A percentile compares a stretch with the other conserved stretches of the same genome.
Evolutionary conservation across 1,284 basidiomycete genomes (phyloP).

Genomic region (Ganoderma multipileum): DNA sequence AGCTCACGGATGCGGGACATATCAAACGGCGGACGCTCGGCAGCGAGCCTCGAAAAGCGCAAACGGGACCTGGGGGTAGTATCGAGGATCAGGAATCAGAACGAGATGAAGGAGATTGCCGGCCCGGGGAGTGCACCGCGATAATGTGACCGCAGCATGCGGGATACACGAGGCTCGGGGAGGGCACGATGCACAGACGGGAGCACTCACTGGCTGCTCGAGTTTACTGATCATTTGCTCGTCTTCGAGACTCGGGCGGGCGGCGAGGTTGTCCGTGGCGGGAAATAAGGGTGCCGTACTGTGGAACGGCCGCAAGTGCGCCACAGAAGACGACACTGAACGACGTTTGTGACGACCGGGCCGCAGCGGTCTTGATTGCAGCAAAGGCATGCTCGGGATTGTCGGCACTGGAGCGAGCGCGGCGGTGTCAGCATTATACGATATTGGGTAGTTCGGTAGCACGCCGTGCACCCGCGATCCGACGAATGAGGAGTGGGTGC

Average conservation of each 20-base stretch:
- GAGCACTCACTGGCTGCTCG: neutral
- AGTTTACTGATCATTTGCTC: neutral
- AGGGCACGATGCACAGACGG: neutral
- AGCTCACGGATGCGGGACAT: neutral
- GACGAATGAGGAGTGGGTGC: neutral
- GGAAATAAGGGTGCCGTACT: neutral
- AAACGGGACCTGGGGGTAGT: neutral
- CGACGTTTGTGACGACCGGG: neutral
- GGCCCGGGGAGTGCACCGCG: neutral
- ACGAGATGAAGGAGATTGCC: neutral
- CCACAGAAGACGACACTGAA: neutral
- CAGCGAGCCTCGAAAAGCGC: neutral
- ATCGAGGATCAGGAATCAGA: neutral
- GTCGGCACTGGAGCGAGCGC: neutral
- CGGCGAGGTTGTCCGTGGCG: neutral
- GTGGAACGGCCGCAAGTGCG: neutral
- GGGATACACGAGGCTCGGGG: neutral
- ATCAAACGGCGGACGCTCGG: neutral
- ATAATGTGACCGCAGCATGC: constrained; percentile 1
- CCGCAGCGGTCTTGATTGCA: neutral
- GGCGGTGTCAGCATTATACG: neutral
- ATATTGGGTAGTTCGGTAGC: neutral
- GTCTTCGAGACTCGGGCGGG: no score
- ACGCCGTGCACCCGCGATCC: neutral
- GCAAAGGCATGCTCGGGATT: neutral